These are phyloP conservation scores for Pachysolen tannophilus DNA, from an alignment of 805 yeast species.

Conservation along the genomic window DNA sequence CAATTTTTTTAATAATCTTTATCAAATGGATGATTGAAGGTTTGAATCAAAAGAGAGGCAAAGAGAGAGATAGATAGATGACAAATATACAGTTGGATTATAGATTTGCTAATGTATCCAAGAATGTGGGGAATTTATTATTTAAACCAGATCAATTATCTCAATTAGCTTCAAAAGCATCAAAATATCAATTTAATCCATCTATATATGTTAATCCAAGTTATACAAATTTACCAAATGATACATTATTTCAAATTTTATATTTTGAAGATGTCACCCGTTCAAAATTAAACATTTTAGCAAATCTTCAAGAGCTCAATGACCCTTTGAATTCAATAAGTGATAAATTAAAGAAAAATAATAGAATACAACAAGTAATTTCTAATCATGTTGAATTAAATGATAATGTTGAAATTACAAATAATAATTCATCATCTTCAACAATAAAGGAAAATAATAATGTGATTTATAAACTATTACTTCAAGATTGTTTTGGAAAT, in stretches of 20 bases:
- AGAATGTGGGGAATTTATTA: not conserved
- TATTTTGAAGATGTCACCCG: constrained; percentile 45
- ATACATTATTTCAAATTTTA: constrained; percentile 44
- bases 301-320: constrained; percentile 40
- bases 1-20: too few species aligned
- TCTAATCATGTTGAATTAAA: constrained; percentile 45
- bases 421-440: constrained; percentile 1
- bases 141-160: constrained; percentile 2
- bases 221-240: constrained; percentile 14
- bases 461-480: constrained; percentile 42
- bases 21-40: not conserved
- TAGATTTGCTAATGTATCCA: too few species aligned
- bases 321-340: constrained; percentile 54
- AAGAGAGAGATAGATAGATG: too few species aligned
- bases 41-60: not conserved
- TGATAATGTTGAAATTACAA: constrained; percentile 18
- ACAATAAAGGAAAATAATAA: constrained; percentile 2
- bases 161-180: constrained; percentile 7
- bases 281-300: constrained; percentile 46
- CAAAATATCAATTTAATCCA: constrained; percentile 3
- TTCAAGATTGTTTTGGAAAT: constrained; percentile 46
- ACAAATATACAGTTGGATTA: too few species aligned
- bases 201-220: constrained; percentile 6
- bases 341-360: constrained; percentile 36
- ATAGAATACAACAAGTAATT: constrained; percentile 18